phyloP scores from a whole-genome alignment of 2,329 filamentous ascomycete genomes.

The Pseudocercospora crystallina region DNA sequence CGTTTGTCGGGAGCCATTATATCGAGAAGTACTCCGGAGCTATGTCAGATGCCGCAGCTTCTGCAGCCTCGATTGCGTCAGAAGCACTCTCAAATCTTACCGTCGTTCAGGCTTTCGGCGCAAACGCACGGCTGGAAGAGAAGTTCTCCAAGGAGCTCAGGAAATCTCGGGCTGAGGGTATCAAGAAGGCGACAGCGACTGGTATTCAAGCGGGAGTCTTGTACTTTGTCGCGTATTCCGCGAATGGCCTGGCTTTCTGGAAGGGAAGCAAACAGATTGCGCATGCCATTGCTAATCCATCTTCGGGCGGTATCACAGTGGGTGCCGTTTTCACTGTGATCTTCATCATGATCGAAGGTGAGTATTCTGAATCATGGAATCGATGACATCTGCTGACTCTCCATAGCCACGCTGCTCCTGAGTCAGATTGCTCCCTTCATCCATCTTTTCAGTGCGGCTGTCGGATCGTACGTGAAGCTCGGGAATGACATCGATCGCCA shows the following conservation, averaged over 20 bases:
- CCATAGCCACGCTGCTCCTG: constrained; percentile 42
- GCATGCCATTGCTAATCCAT: too few relatives aligned
- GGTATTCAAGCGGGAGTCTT: constrained; percentile 61
- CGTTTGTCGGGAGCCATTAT: constrained; percentile 55
- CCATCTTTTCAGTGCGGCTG: constrained; percentile 50
- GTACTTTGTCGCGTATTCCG: constrained; percentile 67
- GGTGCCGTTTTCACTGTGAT: constrained; percentile 57
- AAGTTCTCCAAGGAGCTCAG: constrained; percentile 58
- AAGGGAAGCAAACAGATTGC: constrained; percentile 60
- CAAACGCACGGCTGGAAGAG: constrained; percentile 57
- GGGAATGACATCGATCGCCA: constrained; percentile 56
- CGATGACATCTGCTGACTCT: too few relatives aligned
- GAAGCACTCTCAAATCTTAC: constrained; percentile 59
- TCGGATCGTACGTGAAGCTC: constrained; percentile 58
- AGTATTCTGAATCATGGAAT: too few relatives aligned
- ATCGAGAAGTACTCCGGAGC: constrained; percentile 52
- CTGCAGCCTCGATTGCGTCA: constrained; percentile 62
- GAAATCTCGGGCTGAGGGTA: constrained; percentile 51
- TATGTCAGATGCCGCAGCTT: constrained; percentile 55
- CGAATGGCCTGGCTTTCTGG: constrained; percentile 68
- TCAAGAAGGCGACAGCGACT: constrained; percentile 58
- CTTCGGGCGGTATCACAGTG: constrained; percentile 15
- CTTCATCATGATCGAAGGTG: constrained; percentile 52
- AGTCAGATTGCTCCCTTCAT: constrained; percentile 48
- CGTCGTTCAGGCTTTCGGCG: constrained; percentile 48